Base-by-base conservation (phyloP, 2,329 filamentous ascomycete genomes). In the Cercospora sp. region DNA sequence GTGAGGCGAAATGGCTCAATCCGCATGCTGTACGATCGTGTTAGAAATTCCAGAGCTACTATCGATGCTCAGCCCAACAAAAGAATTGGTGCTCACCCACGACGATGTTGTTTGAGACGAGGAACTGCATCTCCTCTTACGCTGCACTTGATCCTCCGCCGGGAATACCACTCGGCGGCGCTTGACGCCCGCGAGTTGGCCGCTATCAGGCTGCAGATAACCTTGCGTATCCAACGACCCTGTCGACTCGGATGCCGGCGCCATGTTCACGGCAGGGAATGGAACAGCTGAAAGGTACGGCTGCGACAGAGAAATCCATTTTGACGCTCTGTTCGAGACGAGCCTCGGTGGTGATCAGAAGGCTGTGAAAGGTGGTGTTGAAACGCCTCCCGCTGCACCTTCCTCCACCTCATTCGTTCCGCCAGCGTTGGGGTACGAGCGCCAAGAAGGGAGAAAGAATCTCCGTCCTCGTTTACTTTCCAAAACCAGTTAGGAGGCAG, bases 1-100 rank as follows among this genome's bases (percentile, higher is more conserved):
- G 82, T 85, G 10, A 84, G 71, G 21, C 68, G 72, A 57, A 62
- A 73, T 40, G 72, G 67, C 30, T 72, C 69, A 7, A 18, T 28
- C 6, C 57, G 12, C 68, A 70, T 71, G 10, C 43, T 61, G 57
- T 24, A 18, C 12, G 21, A 13, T 13, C 9, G 21, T 26, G 49
- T 53, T 8, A 53, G 49, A 57, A 40, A 13, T 26, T 40, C 49
- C 9, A 30, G 18, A 32, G n/a, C 10, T 10, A 30, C 21, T 51
- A 32, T 18, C 45, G 61, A 61, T 37, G 57, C 26, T 13, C 30
- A 34, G 53, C 30, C 10, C 37, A 62, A 49, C 60, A 30, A 21
- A 34, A 53, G 61, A 8, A 2, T 34, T 43, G 51, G 63, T 37
- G 66, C 61, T 65, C 61, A 68, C 66, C 66, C 61, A 68, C 66